Base-by-base conservation (phyloP, 1,139 yeast species). In the Arxiozyma bovina region DNA sequence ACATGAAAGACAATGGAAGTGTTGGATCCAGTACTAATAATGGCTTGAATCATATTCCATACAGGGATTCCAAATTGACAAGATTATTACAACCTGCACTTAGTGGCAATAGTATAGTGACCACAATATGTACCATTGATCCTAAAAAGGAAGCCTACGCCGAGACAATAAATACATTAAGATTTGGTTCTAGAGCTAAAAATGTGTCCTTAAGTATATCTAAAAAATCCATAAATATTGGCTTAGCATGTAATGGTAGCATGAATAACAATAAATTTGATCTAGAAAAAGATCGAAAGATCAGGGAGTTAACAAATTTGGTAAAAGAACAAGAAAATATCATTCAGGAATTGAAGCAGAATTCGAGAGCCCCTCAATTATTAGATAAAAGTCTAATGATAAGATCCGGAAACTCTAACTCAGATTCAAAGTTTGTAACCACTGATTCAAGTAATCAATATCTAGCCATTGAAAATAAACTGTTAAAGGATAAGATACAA, bases 161-260 rank as follows among this genome's bases (percentile, higher is more conserved):
- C 0, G 98, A 93, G 66, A 89, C 98, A 0, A 77, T 85, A 51
- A 89, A 89, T 64, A 91, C 98, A 0, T 75, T 93, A 42, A 73
- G 98, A 55, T 93, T 91, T 73, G 98, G 97, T 0, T 89, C 96
- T 0, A 76, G 97, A 57, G 98, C 98, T 0, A 91, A 90, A 65
- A 90, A 90, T 67, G 83, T 90, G 52, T 77, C 82, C 12, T 78
- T 90, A 60, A 78, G 77, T 55, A 96, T 88, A 8, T 79, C 79
- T 56, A 80, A 80, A 56, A 82, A 78, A 42, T 52, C 57, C 18
- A 53, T 45, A 30, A 45, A 45, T 30, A 30, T 42, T 12, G 48
- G 48, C 5, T 30, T 45, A 20, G 48, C 47, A n/a, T 25, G 40
- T 22, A 34, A 34, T 44, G 40, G 40, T 34, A 34, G 40, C 51